These are phyloP conservation scores for Vanrija sp. DNA, from an alignment of 1,284 basidiomycete genomes.

Conservation along the genomic window DNA sequence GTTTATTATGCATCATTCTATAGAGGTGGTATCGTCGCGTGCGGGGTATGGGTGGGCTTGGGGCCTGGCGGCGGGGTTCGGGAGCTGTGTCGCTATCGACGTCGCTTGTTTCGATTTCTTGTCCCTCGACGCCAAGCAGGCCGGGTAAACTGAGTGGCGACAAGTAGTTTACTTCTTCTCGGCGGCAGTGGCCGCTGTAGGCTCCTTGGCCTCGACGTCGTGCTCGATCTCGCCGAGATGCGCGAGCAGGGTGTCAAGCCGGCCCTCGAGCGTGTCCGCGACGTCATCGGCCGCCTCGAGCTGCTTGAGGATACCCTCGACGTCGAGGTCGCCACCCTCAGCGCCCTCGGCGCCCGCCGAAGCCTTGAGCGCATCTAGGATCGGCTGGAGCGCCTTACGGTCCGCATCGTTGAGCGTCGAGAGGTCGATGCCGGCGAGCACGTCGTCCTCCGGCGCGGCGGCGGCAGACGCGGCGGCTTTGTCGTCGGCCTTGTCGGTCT, in stretches of 20 bases:
- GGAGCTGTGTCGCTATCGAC: not conserved
- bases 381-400: constrained; percentile 23
- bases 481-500: not conserved
- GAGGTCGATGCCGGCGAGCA: constrained; percentile 21
- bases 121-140: no score
- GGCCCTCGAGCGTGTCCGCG: constrained; percentile 45
- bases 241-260: constrained; percentile 42
- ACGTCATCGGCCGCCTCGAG: constrained; percentile 46
- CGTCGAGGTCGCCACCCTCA: constrained; percentile 23
- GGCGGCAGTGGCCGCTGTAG: constrained; percentile 45
- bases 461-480: not conserved
- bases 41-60: constrained; percentile 1
- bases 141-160: no score
- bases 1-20: constrained; percentile 7
- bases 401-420: constrained; percentile 23
- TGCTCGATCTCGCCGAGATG: constrained; percentile 35
- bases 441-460: constrained; percentile 1
- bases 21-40: constrained; percentile 1
- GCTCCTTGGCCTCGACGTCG: constrained; percentile 11
- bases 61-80: not conserved
- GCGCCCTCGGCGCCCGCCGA: constrained; percentile 14
- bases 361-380: constrained; percentile 24
- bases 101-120: no score
- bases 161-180: constrained; percentile 31
- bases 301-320: constrained; percentile 40